phyloP scores from a whole-genome alignment of 2,329 filamentous ascomycete genomes.

The Dothidotthia symphoricarpi region DNA sequence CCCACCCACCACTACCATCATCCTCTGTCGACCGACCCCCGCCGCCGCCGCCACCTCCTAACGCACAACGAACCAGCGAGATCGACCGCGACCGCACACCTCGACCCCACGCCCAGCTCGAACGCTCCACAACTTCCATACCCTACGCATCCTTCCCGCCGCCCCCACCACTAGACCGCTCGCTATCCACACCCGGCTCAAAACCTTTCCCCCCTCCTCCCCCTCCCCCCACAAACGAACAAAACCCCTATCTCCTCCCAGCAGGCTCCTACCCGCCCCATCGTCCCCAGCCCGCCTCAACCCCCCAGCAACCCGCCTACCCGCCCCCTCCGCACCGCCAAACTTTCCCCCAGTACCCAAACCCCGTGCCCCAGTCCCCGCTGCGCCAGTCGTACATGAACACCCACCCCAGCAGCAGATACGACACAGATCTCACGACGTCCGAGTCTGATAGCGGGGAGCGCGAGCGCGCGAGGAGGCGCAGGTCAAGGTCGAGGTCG shows the following conservation, averaged over 20 bases:
- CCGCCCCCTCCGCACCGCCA: constrained; percentile 2
- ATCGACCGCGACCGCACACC: constrained; percentile 31
- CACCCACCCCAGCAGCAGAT: constrained; percentile 5
- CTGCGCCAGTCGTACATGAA: constrained; percentile 14
- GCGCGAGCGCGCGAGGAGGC: constrained; percentile 12
- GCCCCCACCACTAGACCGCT: constrained; percentile 27
- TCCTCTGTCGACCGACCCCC: constrained; percentile 20
- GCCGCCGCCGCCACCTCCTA: constrained; percentile 20
- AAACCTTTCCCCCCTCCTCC: constrained; percentile 6
- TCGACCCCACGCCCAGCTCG: constrained; percentile 18
- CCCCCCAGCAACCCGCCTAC: constrained; percentile 2
- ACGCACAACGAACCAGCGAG: constrained; percentile 4
- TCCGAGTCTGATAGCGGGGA: constrained; percentile 26
- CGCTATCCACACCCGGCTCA: constrained; percentile 26
- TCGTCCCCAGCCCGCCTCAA: constrained; percentile 4
- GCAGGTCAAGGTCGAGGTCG: constrained; percentile 15
- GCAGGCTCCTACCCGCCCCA: constrained; percentile 7
- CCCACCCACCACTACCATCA: constrained; percentile 11
- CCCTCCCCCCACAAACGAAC: constrained; percentile 3
- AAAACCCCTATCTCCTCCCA: constrained; percentile 8
- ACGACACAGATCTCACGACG: constrained; percentile 20
- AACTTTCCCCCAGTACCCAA: not conserved
- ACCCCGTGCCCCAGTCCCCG: constrained; percentile 15
- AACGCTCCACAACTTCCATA: constrained; percentile 22
- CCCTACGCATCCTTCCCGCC: constrained; percentile 16